Percentiles rank a stretch among this genome's conserved stretches.
phyloP scores from a whole-genome alignment of 345 rosid genomes.

The Moricandia arvensis region DNA sequence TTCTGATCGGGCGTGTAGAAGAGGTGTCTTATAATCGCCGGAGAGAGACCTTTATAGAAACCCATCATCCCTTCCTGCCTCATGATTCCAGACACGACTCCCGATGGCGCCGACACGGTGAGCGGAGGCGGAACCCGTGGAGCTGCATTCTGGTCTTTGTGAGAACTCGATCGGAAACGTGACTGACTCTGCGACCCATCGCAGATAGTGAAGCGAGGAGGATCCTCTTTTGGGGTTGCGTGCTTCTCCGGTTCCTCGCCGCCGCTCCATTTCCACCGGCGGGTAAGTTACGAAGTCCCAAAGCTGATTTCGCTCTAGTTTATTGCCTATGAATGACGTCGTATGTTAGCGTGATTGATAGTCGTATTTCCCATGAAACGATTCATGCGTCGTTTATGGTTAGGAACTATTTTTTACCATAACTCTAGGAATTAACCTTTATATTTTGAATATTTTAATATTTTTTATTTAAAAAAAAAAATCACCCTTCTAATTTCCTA shows the following conservation, averaged over 20 bases:
- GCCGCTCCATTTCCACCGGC: slow-evolving; percentile 35
- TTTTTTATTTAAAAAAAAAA: too few species aligned
- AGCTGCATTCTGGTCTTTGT: slow-evolving; percentile 90
- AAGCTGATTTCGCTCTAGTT: too few species aligned
- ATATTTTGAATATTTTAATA: too few species aligned
- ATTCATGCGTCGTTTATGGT: too few species aligned
- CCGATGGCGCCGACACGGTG: slow-evolving; percentile 22
- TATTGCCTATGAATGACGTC: too few species aligned
- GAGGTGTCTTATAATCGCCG: slow-evolving; percentile 71
- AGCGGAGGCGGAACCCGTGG: slow-evolving; percentile 38
- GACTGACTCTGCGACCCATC: slow-evolving; percentile 71
- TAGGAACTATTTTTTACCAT: too few species aligned
- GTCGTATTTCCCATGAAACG: too few species aligned
- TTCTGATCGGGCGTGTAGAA: slow-evolving; percentile 81
- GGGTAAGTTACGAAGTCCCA: neutral
- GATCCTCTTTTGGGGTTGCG: slow-evolving; percentile 42
- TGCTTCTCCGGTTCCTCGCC: slow-evolving; percentile 25
- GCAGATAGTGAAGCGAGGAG: slow-evolving; percentile 72
- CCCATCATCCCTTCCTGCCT: slow-evolving; percentile 55
- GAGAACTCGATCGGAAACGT: slow-evolving; percentile 86
- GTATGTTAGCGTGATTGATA: too few species aligned
- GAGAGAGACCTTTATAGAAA: slow-evolving; percentile 70
- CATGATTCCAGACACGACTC: slow-evolving; percentile 52
- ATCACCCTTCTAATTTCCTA: too few species aligned
- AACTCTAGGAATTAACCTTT: too few species aligned